A percentile compares a stretch with the other conserved stretches of the same genome.
Evolutionary conservation across 1,284 basidiomycete genomes (phyloP).

Genomic region (Ceratobasidium sp.): DNA sequence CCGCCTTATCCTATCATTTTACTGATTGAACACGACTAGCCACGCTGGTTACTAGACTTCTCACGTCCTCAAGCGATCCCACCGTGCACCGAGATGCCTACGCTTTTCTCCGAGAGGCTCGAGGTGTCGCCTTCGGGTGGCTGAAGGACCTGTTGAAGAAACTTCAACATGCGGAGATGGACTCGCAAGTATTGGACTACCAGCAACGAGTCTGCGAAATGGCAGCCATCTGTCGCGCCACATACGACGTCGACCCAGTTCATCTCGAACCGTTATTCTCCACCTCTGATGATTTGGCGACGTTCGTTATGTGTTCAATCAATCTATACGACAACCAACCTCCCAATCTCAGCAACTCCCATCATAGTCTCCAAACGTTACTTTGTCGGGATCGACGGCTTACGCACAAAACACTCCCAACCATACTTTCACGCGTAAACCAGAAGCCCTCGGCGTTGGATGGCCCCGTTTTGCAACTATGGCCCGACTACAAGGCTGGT

Average conservation of each 20-base stretch:
- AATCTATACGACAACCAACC: slow-evolving; percentile 56
- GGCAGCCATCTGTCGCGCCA: slow-evolving; percentile 60
- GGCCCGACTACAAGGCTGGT: slow-evolving; percentile 57
- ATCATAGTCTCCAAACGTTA: slow-evolving; percentile 6
- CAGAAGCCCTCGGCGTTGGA: slow-evolving; percentile 54
- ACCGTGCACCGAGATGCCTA: slow-evolving; percentile 47
- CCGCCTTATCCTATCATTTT: background rate
- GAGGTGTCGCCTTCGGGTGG: slow-evolving; percentile 59
- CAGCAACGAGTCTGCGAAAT: slow-evolving; percentile 56
- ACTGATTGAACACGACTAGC: slow-evolving; percentile 47
- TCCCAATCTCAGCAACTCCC: background rate
- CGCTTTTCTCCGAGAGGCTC: slow-evolving; percentile 54
- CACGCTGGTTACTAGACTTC: slow-evolving; percentile 57
- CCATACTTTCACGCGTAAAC: background rate
- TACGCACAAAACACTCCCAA: slow-evolving; percentile 52
- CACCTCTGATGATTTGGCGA: slow-evolving; percentile 52
- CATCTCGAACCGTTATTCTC: slow-evolving; percentile 41
- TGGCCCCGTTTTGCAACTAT: slow-evolving; percentile 57
- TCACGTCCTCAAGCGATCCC: slow-evolving; percentile 53
- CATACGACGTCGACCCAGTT: slow-evolving; percentile 58
- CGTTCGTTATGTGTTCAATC: slow-evolving; percentile 59
- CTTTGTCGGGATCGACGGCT: slow-evolving; percentile 53
- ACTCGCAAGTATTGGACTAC: slow-evolving; percentile 51
- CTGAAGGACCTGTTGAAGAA: slow-evolving; percentile 54
- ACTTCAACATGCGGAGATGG: slow-evolving; percentile 51